Conservation (phyloP, 2,329 filamentous ascomycete species). For the Capronia epimyces region DNA sequence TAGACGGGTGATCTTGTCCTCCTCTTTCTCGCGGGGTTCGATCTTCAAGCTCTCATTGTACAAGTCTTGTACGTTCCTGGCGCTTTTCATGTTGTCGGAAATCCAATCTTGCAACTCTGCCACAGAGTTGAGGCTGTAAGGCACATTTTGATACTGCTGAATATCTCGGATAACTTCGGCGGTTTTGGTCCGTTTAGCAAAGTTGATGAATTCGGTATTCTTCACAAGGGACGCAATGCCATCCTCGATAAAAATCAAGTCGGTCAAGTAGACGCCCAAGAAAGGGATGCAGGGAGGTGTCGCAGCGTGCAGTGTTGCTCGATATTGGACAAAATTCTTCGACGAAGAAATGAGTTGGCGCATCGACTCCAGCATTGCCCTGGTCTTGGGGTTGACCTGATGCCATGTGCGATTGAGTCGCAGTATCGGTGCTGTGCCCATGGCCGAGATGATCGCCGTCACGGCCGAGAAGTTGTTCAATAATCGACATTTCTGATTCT, state of each 20-base stretch:
- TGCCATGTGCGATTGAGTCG: constrained; percentile 91
- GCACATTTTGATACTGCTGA: constrained; percentile 96
- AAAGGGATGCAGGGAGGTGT: constrained; percentile 98
- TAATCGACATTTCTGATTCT: constrained; percentile 72
- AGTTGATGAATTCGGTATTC: constrained; percentile 95
- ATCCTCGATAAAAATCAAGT: constrained; percentile 97
- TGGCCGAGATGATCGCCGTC: constrained; percentile 93
- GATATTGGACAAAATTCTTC: constrained; percentile 96
- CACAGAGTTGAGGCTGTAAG: constrained; percentile 86
- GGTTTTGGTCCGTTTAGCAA: constrained; percentile 95
- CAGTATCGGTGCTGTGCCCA: constrained; percentile 91
- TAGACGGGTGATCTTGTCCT: constrained; percentile 94
- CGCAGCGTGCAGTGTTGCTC: constrained; percentile 83
- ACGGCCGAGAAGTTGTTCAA: constrained; percentile 97
- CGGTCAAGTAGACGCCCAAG: constrained; percentile 94
- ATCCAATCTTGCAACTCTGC: constrained; percentile 95
- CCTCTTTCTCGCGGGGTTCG: constrained; percentile 91
- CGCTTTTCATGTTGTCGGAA: constrained; percentile 88
- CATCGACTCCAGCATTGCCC: constrained; percentile 78
- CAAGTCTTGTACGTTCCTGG: constrained; percentile 97
- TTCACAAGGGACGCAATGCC: constrained; percentile 95
- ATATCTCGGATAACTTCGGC: constrained; percentile 98
- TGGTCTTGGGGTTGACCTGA: constrained; percentile 80
- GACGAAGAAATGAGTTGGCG: constrained; percentile 92
- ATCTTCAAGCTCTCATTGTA: constrained; percentile 93